These are phyloP conservation scores for Cyberlindnera euphorbiae DNA, from an alignment of 805 yeast species.

Conservation along the genomic window DNA sequence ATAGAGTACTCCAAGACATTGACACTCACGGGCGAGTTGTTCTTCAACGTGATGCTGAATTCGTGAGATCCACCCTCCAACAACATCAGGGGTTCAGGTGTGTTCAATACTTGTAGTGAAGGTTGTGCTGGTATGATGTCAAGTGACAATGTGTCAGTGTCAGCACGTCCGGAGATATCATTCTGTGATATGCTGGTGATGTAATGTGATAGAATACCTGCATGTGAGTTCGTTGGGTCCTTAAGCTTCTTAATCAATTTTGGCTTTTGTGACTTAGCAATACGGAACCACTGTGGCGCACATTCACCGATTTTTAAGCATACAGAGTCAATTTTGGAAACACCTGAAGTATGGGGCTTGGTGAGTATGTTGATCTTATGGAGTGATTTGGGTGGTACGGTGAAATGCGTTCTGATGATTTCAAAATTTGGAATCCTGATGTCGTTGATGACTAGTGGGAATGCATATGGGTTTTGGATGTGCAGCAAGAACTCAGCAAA, in stretches of 20 bases:
- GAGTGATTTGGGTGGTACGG: constrained; percentile 35
- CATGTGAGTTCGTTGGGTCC: neutral
- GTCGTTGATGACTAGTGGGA: constrained; percentile 58
- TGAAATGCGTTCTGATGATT: constrained; percentile 27
- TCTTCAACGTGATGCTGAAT: constrained; percentile 49
- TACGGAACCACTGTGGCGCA: constrained; percentile 38
- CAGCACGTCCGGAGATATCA: constrained; percentile 16
- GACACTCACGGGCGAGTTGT: constrained; percentile 52
- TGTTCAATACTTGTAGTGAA: constrained; percentile 43
- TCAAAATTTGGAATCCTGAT: constrained; percentile 35
- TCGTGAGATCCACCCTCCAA: constrained; percentile 67
- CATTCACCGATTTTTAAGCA: constrained; percentile 48
- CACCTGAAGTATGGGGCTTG: constrained; percentile 46
- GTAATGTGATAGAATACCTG: constrained; percentile 8
- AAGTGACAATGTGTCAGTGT: constrained; percentile 27
- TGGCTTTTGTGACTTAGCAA: constrained; percentile 30
- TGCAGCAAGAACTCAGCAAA: constrained; percentile 49
- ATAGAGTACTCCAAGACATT: constrained; percentile 57
- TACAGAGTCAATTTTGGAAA: constrained; percentile 46
- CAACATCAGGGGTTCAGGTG: constrained; percentile 58
- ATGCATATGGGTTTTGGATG: constrained; percentile 76
- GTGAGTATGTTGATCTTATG: constrained; percentile 39
- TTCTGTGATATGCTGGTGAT: constrained; percentile 15
- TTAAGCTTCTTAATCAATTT: constrained; percentile 27
- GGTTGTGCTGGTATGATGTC: constrained; percentile 54